Evolutionary conservation across 345 rosid genomes (phyloP), one percentile per base, ranked within the genome.

Genomic region (Arabidopsis arenosa): DNA sequence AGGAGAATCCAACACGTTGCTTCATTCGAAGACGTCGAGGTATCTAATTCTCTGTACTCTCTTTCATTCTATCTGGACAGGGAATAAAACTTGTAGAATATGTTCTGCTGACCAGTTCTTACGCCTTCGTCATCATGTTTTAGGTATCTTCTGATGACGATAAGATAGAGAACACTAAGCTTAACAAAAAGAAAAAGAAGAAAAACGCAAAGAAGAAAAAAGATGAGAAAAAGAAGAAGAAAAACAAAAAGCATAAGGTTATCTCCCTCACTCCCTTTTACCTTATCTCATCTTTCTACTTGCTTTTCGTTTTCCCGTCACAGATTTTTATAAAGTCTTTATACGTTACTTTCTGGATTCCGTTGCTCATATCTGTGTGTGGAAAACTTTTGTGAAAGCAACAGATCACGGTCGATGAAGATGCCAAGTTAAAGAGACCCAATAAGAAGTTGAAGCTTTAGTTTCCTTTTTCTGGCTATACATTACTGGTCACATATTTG

Each of bases 1-100:
- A 81, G 81, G 78, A 74, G 26, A 41, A 70, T 90, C 80, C 86
- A 72, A 33, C 96, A 89, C 63, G 95, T 93, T 30, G 84, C 77
- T 80, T 85, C 91, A 57, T 93, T 93, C 36, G 86, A 76, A 28
- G 87, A 93, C 51, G 59, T 78, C 37, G 84, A 73, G 85, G 87
- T 86, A 37, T 30, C 55, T 62, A 14, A 64, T 67, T 47, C 63
- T 73, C 63, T 59, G 10, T 52, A 32, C 23, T 33, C 43, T 9
- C 70, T 54, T 33, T 45, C 74, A 39, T 55, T 54, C 64, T 56
- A 60, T 47, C 66, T 74, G 35, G 61, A 18, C 72, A 68, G 36
- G 48, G 64, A 58, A 61, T 33, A 43, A 3, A 6, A 52, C 35
- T 21, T 33, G 55, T 35, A 71, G 64, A 52, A 65, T 56, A 37